Conservation (phyloP, 1,284 basidiomycete species). For the Trametes polyzona region DNA sequence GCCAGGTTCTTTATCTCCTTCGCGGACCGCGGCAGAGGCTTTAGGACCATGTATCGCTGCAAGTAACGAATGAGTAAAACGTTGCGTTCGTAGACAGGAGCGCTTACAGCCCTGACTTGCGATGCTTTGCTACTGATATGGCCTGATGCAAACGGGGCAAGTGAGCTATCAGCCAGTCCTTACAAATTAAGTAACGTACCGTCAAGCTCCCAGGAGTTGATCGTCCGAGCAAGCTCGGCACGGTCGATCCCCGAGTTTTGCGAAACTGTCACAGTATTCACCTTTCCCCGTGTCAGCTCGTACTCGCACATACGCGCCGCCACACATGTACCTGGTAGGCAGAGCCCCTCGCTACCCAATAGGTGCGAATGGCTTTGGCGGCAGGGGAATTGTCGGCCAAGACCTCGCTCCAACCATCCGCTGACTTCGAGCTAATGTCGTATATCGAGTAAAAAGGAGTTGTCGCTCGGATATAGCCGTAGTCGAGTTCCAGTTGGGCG, state of each 20-base stretch:
- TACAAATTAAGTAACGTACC: slow-evolving; percentile 25
- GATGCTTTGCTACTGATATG: slow-evolving; percentile 42
- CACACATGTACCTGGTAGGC: slow-evolving; percentile 34
- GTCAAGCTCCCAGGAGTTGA: slow-evolving; percentile 44
- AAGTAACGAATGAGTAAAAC: neutral
- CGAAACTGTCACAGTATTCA: slow-evolving; percentile 43
- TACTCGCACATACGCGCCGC: neutral
- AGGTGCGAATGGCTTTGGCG: slow-evolving; percentile 40
- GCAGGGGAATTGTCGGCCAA: slow-evolving; percentile 38
- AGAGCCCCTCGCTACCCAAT: slow-evolving; percentile 38
- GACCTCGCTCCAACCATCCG: slow-evolving; percentile 38
- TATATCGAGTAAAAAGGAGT: slow-evolving; percentile 52
- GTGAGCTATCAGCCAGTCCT: neutral
- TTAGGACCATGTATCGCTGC: slow-evolving; percentile 44
- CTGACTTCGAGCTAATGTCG: slow-evolving; percentile 39
- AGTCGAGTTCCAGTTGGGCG: slow-evolving; percentile 54
- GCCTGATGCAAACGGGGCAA: slow-evolving; percentile 26
- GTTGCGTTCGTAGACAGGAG: too few relatives aligned
- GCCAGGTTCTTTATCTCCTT: slow-evolving; percentile 43
- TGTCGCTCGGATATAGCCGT: slow-evolving; percentile 46
- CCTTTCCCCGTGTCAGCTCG: slow-evolving; percentile 26
- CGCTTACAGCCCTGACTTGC: slow-evolving; percentile 46
- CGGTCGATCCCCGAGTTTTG: slow-evolving; percentile 37
- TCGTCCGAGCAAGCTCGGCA: slow-evolving; percentile 39
- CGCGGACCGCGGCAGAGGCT: slow-evolving; percentile 41